A percentile compares a stretch with the other conserved stretches of the same genome.
phyloP scores from a whole-genome alignment of 2,329 filamentous ascomycete species.

The Aciculosporium take region DNA sequence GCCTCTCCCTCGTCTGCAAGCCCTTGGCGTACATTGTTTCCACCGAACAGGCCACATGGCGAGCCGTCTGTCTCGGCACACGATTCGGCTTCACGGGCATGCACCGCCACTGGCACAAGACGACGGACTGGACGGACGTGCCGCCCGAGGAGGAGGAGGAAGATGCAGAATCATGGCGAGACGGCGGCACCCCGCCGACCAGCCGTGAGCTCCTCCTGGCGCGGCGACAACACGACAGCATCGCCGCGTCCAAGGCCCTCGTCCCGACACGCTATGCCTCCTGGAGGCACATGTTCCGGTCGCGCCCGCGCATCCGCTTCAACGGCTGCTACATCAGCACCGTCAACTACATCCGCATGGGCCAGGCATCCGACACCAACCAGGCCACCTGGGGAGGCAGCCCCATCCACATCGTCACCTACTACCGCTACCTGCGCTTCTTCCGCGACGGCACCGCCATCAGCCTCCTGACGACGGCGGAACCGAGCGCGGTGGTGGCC shows the following conservation, averaged over 20 bases:
- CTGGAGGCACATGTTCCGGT: slow-evolving; percentile 61
- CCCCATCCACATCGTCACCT: slow-evolving; percentile 90
- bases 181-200: slow-evolving; percentile 20
- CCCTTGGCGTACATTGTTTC: slow-evolving; percentile 71
- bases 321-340: slow-evolving; percentile 95
- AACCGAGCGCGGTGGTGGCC: slow-evolving; percentile 79
- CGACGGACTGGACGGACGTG: slow-evolving; percentile 38
- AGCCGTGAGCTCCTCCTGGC: slow-evolving; percentile 1
- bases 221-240: slow-evolving; percentile 18
- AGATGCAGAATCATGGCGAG: slow-evolving; percentile 20
- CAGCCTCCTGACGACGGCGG: slow-evolving; percentile 63
- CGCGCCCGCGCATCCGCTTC: slow-evolving; percentile 76
- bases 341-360: slow-evolving; percentile 83
- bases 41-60: slow-evolving; percentile 80
- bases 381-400: slow-evolving; percentile 57
- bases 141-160: slow-evolving; percentile 12
- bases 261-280: slow-evolving; percentile 31
- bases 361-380: slow-evolving; percentile 55
- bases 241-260: slow-evolving; percentile 26
- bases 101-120: slow-evolving; percentile 63
- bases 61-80: slow-evolving; percentile 50
- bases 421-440: slow-evolving; percentile 93
- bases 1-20: slow-evolving; percentile 71
- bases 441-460: slow-evolving; percentile 79
- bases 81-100: slow-evolving; percentile 72